Conservation (phyloP, 352 stramenopile genomes). For the Pythium sukuiense region DNA sequence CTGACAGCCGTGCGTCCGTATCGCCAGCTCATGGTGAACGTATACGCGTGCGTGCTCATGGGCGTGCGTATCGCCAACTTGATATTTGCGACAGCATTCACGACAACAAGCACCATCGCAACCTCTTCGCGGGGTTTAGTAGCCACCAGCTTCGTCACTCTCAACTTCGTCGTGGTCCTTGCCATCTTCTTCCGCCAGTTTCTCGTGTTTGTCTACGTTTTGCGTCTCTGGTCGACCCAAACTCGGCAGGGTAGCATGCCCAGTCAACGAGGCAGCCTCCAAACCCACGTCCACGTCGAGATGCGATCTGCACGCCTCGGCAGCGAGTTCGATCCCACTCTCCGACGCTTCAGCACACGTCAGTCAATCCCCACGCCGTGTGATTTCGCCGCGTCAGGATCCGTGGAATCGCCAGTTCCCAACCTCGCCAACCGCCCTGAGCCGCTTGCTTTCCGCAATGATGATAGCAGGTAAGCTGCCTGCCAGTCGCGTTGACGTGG, state of each 20-base stretch:
- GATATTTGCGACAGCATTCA: constrained; percentile 51
- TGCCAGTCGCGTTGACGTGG: no score
- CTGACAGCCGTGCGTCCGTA: constrained; percentile 58
- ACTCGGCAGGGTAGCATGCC: neutral
- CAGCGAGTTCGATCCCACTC: neutral
- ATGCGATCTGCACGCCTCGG: neutral
- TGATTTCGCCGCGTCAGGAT: neutral
- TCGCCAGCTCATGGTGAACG: constrained; percentile 34
- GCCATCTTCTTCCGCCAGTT: constrained; percentile 60
- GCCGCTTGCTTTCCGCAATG: constrained; percentile 4
- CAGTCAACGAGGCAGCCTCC: neutral
- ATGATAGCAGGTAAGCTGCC: neutral
- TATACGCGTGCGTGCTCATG: constrained; percentile 39
- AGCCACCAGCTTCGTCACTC: constrained; percentile 52
- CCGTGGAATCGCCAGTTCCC: constrained; percentile 21
- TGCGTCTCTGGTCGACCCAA: constrained; percentile 47
- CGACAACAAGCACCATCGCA: constrained; percentile 46
- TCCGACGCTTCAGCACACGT: neutral
- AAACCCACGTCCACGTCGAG: neutral
- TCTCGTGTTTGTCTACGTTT: constrained; percentile 49
- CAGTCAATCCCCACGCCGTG: neutral
- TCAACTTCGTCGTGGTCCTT: constrained; percentile 63
- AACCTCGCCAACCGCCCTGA: constrained; percentile 20
- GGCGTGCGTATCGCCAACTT: constrained; percentile 56
- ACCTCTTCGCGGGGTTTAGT: constrained; percentile 35